Evolutionary conservation across 305 asterid species (phyloP).

Genomic region (Rubia balearica): DNA sequence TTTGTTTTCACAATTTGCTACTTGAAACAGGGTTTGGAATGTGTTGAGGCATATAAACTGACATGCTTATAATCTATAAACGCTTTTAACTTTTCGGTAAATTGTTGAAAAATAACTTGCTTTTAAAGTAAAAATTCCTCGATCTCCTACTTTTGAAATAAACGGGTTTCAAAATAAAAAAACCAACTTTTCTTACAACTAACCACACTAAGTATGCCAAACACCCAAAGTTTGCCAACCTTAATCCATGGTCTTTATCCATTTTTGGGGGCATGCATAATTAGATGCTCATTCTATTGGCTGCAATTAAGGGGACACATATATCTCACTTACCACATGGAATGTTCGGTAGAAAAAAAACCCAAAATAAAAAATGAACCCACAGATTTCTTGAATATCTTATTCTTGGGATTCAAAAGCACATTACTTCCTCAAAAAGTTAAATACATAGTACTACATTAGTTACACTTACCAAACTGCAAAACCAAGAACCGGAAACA

Average conservation of each 20-base stretch:
- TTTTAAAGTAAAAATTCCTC: too few relatives aligned
- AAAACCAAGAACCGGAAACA: conserved; percentile 3
- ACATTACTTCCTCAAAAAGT: conserved; percentile 11
- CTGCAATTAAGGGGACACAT: neutral
- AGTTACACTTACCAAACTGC: conserved; percentile 9
- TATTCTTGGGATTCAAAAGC: neutral
- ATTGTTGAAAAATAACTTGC: too few relatives aligned
- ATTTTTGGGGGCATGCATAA: conserved; percentile 11
- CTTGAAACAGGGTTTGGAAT: neutral
- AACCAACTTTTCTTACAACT: too few relatives aligned
- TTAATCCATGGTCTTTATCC: neutral
- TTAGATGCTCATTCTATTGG: neutral
- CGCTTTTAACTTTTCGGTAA: too few relatives aligned
- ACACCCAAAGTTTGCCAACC: conserved; percentile 1
- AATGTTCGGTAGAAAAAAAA: neutral
- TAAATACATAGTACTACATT: neutral
- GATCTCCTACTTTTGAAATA: too few relatives aligned
- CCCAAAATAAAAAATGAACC: too few relatives aligned
- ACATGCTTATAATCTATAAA: too few relatives aligned
- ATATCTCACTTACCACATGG: neutral
- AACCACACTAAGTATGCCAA: too few relatives aligned
- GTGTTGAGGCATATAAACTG: too few relatives aligned
- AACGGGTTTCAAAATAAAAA: too few relatives aligned
- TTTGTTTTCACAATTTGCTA: neutral
- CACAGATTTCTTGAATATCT: neutral